Base-by-base conservation (phyloP, 176 grass and related monocot species). In the Coix lacrymajobi region DNA sequence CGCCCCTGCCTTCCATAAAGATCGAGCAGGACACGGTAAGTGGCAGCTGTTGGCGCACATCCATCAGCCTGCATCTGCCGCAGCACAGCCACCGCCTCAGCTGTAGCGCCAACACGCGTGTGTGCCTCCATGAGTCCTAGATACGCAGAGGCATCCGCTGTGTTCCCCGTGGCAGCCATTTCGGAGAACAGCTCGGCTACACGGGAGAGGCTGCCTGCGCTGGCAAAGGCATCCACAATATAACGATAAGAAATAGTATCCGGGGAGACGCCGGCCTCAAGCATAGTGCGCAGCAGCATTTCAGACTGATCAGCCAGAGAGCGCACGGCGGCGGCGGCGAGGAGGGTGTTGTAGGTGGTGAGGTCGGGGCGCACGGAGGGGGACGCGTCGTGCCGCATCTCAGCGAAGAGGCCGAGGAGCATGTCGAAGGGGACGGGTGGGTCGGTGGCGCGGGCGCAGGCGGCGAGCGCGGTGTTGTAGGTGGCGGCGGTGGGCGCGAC, bases 331-430 rank as follows among this genome's bases (percentile, higher is more conserved):
- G 96, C 96, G 0, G 92, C 96, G 17, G 92, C 84, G 3, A 98
- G 92, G 69, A 98, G 91, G 10, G 96, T 93, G 80, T 98, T 98
- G 89, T 98, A 95, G 43, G 92, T 98, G 81, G 92, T 90, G 66
- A 98, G 87, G 84, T 95, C 91, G 0, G 96, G 96, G 40, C 80
- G 91, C 78, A 95, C 85, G 20, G 87, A 81, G 6, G 85, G 92
- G 72, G 94, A 85, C 8, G 83, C 80, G 43, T 98, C 92, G 34
- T 98, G 96, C 6, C 96, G 92, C 96, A 98, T 95, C 87, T 98
- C 92, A 13, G 96, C 92, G 72, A 98, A 98, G 52, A 98, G 89
- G 38, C 88, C 75, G 11, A 98, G 88, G 14, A 98, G 88, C 85
- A 71, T 75, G 60, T 95, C 92, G 67, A 92, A 98, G 3, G 92